Base-by-base conservation (phyloP, 805 yeast genomes). In the Metschnikowia koreensis region DNA sequence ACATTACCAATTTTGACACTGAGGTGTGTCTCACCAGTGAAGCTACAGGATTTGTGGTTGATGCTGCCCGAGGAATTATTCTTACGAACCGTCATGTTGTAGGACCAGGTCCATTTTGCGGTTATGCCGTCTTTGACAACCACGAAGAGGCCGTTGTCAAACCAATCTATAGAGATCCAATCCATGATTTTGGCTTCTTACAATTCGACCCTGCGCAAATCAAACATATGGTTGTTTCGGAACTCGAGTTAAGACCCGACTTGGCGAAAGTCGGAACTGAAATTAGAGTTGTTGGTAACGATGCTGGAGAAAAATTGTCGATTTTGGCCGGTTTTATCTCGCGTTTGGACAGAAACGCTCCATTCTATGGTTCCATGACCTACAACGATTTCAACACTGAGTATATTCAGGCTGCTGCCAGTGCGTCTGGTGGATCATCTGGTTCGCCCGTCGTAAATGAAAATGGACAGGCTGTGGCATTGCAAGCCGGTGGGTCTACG, bases 31-130 rank as follows among this genome's bases (percentile, higher is more conserved):
- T 85, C 41, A 89, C 86, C 28, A 82, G 89, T 48, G 96, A 92
- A 67, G 97, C 97, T n/a, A 89, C 97, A 0, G 97, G 97, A 1
- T 92, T 92, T 67, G 90, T 92, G 6, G 97, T 92, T 10, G 97
- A 92, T 66, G 78, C 93, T 2, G 75, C 80, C 50, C 69, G 82
- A 27, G 97, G 97, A 13, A 81, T 91, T 53, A 90, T 92, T 55
- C 76, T 92, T 66, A 92, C 97, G 10, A 92, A 92, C 70, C 80
- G 97, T 64, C 97, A 92, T 64, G 97, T 92, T 45, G 97, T 91
- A 40, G 96, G 97, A 1, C 91, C 97, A 0, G 97, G 97, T 15
- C 97, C 97, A 1, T 91, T 92, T 67, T 80, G 84, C 36, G 97
- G 97, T 0, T 89, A 87, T 63, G 96, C 89, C 0, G 90, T 92